Percentiles rank a stretch among this genome's conserved stretches.
phyloP scores from a whole-genome alignment of 768 basidiomycete genomes.

The Leucogyrophana mollusca region DNA sequence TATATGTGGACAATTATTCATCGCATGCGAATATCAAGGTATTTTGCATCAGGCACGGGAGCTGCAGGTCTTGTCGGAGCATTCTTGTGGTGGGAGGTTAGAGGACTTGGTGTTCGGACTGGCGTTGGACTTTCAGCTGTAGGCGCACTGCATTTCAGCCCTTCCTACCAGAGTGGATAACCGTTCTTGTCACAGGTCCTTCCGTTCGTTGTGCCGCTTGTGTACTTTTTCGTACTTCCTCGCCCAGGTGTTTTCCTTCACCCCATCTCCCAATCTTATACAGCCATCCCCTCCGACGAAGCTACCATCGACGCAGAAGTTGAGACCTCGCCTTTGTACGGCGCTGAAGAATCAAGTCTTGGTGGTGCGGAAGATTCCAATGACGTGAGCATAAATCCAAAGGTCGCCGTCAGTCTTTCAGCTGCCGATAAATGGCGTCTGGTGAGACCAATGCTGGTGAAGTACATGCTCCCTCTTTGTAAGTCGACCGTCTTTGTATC shows the following conservation, averaged over 20 bases:
- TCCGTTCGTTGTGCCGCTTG: slow-evolving; percentile 75
- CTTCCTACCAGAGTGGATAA: background rate
- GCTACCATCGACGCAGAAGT: slow-evolving; percentile 17
- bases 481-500: slow-evolving; percentile 30
- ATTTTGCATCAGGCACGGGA: slow-evolving; percentile 93
- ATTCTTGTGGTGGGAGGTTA: slow-evolving; percentile 91
- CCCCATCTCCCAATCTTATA: slow-evolving; percentile 34
- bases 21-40: slow-evolving; percentile 40
- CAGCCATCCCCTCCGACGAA: slow-evolving; percentile 36
- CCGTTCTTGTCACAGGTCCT: slow-evolving; percentile 53
- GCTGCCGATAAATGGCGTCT: slow-evolving; percentile 77
- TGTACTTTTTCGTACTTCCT: slow-evolving; percentile 80
- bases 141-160: no score
- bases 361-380: slow-evolving; percentile 14
- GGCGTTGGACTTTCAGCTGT: slow-evolving; percentile 87
- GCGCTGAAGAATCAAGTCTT: slow-evolving; percentile 29
- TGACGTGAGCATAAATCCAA: slow-evolving; percentile 28
- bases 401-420: slow-evolving; percentile 53
- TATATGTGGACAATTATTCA: background rate
- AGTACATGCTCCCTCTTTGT: slow-evolving; percentile 95
- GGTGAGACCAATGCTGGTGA: slow-evolving; percentile 72
- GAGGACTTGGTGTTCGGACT: slow-evolving; percentile 76
- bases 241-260: slow-evolving; percentile 48
- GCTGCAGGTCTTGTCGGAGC: slow-evolving; percentile 93
- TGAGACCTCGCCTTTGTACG: slow-evolving; percentile 13